Evolutionary conservation across 805 yeast species (phyloP).

Genomic region (Metschnikowia gruessii): DNA sequence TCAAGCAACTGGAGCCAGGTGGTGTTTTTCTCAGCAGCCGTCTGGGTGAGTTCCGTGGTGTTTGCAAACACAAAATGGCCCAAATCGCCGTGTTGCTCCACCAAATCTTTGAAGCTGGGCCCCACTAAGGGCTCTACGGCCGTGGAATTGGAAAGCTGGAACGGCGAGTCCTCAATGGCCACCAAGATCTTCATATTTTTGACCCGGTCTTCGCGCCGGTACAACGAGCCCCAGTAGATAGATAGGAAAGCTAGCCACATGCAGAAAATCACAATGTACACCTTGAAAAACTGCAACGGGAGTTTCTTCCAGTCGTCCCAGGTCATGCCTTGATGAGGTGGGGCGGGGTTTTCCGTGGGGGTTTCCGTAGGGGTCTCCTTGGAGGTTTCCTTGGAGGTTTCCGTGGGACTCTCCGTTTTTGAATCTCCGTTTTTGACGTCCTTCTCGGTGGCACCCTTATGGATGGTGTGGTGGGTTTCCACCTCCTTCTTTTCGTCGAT

Average conservation of each 20-base stretch:
- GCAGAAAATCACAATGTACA: slow-evolving; percentile 22
- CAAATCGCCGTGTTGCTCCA: slow-evolving; percentile 12
- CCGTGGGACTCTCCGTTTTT: too few species aligned
- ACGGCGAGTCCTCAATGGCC: slow-evolving; percentile 30
- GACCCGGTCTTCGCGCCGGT: slow-evolving; percentile 28
- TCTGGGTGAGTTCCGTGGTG: slow-evolving; percentile 12
- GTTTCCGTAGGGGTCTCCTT: not conserved
- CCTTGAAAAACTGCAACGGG: slow-evolving; percentile 16
- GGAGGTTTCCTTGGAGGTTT: too few species aligned
- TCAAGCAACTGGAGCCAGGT: slow-evolving; percentile 21
- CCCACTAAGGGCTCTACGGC: slow-evolving; percentile 20
- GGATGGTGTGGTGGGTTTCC: too few species aligned
- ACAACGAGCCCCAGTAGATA: slow-evolving; percentile 42
- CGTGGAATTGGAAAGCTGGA: slow-evolving; percentile 21
- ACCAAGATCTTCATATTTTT: slow-evolving; percentile 36
- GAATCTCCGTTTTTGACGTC: too few species aligned
- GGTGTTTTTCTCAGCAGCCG: slow-evolving; percentile 21
- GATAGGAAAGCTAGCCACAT: slow-evolving; percentile 33
- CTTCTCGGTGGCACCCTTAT: too few species aligned
- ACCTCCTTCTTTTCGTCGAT: not conserved
- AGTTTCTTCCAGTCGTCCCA: slow-evolving; percentile 14
- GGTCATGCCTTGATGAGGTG: slow-evolving; percentile 7
- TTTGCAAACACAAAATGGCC: slow-evolving; percentile 23
- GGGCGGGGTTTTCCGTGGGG: not conserved
- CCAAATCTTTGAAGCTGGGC: slow-evolving; percentile 20